phyloP scores from a whole-genome alignment of 2,329 filamentous ascomycete genomes.

The Stachybotrys chlorohalonatus region DNA sequence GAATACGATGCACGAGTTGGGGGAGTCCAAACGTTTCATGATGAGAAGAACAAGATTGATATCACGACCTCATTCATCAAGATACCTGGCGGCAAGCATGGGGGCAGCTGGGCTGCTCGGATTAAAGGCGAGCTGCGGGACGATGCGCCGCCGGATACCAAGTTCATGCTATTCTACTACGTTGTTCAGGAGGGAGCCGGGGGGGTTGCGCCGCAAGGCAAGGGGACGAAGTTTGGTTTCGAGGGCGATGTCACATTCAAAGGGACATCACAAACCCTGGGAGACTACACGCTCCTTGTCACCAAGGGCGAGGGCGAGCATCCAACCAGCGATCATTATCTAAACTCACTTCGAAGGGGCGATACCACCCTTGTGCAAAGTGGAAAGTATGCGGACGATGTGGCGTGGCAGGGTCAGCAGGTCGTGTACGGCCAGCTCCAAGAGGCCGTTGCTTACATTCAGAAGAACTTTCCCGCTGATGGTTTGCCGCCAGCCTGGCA shows the following conservation, averaged over 20 bases:
- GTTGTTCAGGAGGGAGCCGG: slow-evolving; percentile 70
- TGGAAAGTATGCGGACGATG: slow-evolving; percentile 53
- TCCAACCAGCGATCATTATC: slow-evolving; percentile 54
- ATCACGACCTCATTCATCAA: slow-evolving; percentile 93
- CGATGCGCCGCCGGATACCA: slow-evolving; percentile 56
- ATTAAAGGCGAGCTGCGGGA: slow-evolving; percentile 73
- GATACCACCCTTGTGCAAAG: slow-evolving; percentile 71
- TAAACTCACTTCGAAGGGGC: slow-evolving; percentile 59
- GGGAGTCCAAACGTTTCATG: slow-evolving; percentile 83
- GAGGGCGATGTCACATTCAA: slow-evolving; percentile 56
- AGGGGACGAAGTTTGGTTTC: slow-evolving; percentile 40
- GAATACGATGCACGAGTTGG: slow-evolving; percentile 87
- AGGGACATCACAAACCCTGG: slow-evolving; percentile 63
- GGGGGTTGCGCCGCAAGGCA: slow-evolving; percentile 47
- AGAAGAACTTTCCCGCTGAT: slow-evolving; percentile 41
- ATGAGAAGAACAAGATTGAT: slow-evolving; percentile 79
- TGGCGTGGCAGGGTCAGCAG: slow-evolving; percentile 77
- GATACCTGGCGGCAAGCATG: slow-evolving; percentile 73
- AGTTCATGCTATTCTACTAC: slow-evolving; percentile 76
- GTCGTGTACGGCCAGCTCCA: slow-evolving; percentile 47
- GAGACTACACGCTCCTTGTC: slow-evolving; percentile 70
- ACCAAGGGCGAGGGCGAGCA: slow-evolving; percentile 60
- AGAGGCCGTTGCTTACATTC: slow-evolving; percentile 37
- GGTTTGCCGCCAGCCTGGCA: slow-evolving; percentile 78
- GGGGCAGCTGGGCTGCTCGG: slow-evolving; percentile 85